These are phyloP conservation scores for Parachaetomium inaequale DNA, from an alignment of 495 filamentous ascomycete species.

Conservation along the genomic window DNA sequence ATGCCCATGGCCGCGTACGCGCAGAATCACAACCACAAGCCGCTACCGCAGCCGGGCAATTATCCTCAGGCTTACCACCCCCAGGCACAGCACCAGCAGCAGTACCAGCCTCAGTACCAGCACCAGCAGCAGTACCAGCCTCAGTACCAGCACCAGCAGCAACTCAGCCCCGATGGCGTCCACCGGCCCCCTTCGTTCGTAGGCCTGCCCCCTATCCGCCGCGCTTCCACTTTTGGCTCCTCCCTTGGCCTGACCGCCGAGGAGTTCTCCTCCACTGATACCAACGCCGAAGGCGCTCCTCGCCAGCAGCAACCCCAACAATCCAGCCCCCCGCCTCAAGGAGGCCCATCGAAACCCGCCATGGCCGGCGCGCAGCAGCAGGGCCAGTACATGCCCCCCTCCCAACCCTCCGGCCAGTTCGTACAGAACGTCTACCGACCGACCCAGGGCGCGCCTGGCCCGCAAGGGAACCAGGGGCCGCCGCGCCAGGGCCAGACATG, in stretches of 20 bases:
- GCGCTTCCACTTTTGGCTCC: conserved; percentile 49
- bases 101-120: conserved; percentile 21
- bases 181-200: conserved; percentile 39
- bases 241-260: conserved; percentile 28
- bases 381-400: conserved; percentile 17
- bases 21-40: conserved; percentile 27
- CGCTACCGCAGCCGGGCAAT: conserved; percentile 27
- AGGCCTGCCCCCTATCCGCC: conserved; percentile 51
- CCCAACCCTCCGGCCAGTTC: conserved; percentile 17
- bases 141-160: conserved; percentile 22
- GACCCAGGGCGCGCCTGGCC: conserved; percentile 17
- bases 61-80: conserved; percentile 19
- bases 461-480: conserved; percentile 12
- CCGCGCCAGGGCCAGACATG: conserved; percentile 17
- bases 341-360: neutral
- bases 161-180: conserved; percentile 19
- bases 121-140: conserved; percentile 21
- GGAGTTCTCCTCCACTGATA: conserved; percentile 24
- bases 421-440: conserved; percentile 32
- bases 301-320: conserved; percentile 15
- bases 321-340: neutral
- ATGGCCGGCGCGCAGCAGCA: conserved; percentile 9
- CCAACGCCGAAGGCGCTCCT: neutral
- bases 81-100: conserved; percentile 12
- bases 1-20: conserved; percentile 39